phyloP scores from a whole-genome alignment of 495 filamentous ascomycete genomes.

The Aspergillus asperescens region DNA sequence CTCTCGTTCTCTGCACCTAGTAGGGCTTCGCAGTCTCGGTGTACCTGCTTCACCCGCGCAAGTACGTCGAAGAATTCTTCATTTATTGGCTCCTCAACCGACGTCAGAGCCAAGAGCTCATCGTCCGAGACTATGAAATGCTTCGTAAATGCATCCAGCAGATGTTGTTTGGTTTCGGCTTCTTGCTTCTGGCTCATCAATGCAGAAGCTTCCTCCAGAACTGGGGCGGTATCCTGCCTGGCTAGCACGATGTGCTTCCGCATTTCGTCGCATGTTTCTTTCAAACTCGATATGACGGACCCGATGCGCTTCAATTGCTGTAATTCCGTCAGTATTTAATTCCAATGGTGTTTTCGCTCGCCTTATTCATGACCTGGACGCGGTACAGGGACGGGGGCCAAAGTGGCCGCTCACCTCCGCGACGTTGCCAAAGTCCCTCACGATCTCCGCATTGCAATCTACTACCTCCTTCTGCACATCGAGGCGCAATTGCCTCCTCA shows the following conservation, averaged over 20 bases:
- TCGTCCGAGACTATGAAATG: slow-evolving; percentile 83
- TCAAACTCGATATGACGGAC: slow-evolving; percentile 67
- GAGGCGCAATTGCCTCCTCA: slow-evolving; percentile 70
- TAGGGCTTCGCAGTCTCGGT: slow-evolving; percentile 80
- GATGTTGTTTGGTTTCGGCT: slow-evolving; percentile 76
- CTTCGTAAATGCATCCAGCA: slow-evolving; percentile 75
- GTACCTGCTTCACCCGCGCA: slow-evolving; percentile 77
- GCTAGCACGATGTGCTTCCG: slow-evolving; percentile 68
- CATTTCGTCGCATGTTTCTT: slow-evolving; percentile 77
- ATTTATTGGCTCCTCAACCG: slow-evolving; percentile 72
- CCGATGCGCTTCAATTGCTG: slow-evolving; percentile 88
- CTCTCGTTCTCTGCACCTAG: slow-evolving; percentile 87
- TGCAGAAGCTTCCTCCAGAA: slow-evolving; percentile 71
- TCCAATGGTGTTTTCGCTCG: background rate
- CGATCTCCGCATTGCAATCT: slow-evolving; percentile 85
- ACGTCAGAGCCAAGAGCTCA: slow-evolving; percentile 66
- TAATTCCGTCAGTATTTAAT: background rate
- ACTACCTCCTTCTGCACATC: slow-evolving; percentile 92
- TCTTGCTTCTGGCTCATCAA: slow-evolving; percentile 71
- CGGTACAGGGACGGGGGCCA: background rate
- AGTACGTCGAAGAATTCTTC: slow-evolving; percentile 80
- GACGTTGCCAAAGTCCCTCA: slow-evolving; percentile 84
- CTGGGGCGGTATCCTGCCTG: slow-evolving; percentile 65
- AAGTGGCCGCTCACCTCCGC: slow-evolving; percentile 59
- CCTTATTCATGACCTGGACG: background rate